Conservation (phyloP, 257 asterid species). For the Mentha longifolia region DNA sequence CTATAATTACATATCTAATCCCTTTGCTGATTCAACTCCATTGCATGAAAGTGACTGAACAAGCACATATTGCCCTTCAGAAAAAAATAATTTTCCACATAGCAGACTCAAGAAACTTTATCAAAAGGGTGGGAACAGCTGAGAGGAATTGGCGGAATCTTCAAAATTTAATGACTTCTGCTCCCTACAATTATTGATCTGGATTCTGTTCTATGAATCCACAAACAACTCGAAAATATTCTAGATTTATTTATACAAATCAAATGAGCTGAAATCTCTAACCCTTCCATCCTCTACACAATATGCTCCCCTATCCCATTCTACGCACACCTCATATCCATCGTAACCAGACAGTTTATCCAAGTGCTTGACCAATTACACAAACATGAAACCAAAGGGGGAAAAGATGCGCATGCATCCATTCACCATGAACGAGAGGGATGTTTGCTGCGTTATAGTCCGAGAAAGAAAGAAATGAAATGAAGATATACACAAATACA, state of each 20-base stretch:
- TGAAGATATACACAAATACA: neutral
- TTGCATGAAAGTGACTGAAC: neutral
- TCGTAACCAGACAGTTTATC: too few relatives aligned
- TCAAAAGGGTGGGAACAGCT: neutral
- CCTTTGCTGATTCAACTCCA: neutral
- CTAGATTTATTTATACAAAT: neutral
- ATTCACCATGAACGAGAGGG: neutral
- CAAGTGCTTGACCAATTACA: neutral
- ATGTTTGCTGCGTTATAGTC: neutral
- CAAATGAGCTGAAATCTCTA: neutral
- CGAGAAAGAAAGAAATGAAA: neutral
- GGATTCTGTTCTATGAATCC: conserved; percentile 11
- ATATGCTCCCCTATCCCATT: neutral
- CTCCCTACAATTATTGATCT: neutral
- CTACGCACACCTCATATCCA: neutral
- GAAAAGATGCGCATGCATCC: neutral
- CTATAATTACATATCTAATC: neutral
- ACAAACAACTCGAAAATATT: neutral
- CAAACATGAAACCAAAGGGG: neutral
- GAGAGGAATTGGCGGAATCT: neutral
- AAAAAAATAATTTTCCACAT: neutral
- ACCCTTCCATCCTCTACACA: too few relatives aligned
- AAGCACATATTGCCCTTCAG: conserved; percentile 6
- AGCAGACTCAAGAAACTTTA: neutral
- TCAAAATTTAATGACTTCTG: neutral